Base-by-base conservation (phyloP, 306 rosid genomes). In the Corylus americana region DNA sequence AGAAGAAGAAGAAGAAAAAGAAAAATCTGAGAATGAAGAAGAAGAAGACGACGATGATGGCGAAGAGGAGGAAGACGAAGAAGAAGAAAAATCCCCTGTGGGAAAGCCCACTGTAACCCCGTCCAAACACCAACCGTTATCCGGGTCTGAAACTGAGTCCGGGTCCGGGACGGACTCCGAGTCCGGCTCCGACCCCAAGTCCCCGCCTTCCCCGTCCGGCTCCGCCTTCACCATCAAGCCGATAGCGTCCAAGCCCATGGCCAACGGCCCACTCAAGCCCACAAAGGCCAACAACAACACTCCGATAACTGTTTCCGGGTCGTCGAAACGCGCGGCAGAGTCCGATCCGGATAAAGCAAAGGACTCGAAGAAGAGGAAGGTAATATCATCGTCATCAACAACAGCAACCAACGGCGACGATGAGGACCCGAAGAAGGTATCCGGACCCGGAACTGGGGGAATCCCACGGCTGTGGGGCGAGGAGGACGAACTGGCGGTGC, bases 171-270 rank as follows among this genome's bases (percentile, higher is more conserved):
- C 85, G 51, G 85, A 48, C 2, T 85, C 89, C 0, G 88, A 83
- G 11, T 50, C 91, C 8, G 91, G 83, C 3, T 89, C 93, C 8
- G 91, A 87, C 8, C 79, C 88, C 55, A 70, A 71, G 44, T 74
- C 81, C 8, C 79, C 11, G 47, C 76, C 87, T 0, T 83, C 89
- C 39, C 91, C 89, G 0, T 77, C 85, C 4, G 83, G 66, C 17
- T 83, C 91, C 16, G 91, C 48, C 37, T 90, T 85, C 87, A 87
- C 91, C 55, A 74, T 90, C 83, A 83, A 81, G 83, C 91, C 91
- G 6, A 55, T 83, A 35, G 47, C 74, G 11, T 76, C 87, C 29
- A 86, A 80, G 83, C 85, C 87, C 35, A 39, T 55, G 8, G 64
- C 11, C 2, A 14, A 49, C 3, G 83, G 45, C 25, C 57, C 84